Conservation (phyloP, 768 basidiomycete species). For the Clitopilus hobsonii region DNA sequence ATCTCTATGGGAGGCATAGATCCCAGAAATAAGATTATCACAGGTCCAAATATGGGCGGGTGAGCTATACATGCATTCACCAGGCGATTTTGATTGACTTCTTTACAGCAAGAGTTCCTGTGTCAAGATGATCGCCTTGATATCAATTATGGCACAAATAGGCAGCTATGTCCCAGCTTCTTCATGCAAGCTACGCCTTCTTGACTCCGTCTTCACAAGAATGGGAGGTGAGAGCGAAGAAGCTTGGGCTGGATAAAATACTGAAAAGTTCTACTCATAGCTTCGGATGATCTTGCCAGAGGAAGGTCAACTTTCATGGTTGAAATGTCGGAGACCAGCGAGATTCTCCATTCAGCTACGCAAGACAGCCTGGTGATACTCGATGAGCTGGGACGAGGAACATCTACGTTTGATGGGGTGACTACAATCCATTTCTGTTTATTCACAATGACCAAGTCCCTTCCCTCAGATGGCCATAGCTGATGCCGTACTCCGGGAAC, state of each 20-base stretch:
- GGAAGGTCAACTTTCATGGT: conserved; percentile 97
- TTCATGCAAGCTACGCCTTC: conserved; percentile 67
- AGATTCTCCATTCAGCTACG: conserved; percentile 78
- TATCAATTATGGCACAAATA: conserved; percentile 84
- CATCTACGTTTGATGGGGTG: conserved; percentile 88
- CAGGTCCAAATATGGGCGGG: conserved; percentile 86
- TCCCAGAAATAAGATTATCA: conserved; percentile 64
- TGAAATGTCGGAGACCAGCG: conserved; percentile 90
- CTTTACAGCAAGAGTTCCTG: conserved; percentile 70
- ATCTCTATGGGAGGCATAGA: conserved; percentile 55
- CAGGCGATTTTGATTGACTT: neutral
- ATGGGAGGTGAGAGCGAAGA: conserved; percentile 69
- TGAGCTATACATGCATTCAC: conserved; percentile 16
- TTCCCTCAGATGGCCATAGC: conserved; percentile 76
- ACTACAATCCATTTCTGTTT: conserved; percentile 6
- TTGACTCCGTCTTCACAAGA: conserved; percentile 82
- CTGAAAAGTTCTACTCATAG: no score
- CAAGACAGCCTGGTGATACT: conserved; percentile 79
- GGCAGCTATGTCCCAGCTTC: conserved; percentile 88
- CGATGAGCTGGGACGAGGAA: conserved; percentile 88
- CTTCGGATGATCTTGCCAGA: conserved; percentile 81
- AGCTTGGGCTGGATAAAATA: no score
- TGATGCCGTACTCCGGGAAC: conserved; percentile 70
- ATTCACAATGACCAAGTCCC: conserved; percentile 1
- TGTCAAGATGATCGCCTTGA: conserved; percentile 74